A percentile compares a stretch with the other conserved stretches of the same genome.
phyloP scores from a whole-genome alignment of 371 early-diverging fungal species.

The Mortierella sp. region DNA sequence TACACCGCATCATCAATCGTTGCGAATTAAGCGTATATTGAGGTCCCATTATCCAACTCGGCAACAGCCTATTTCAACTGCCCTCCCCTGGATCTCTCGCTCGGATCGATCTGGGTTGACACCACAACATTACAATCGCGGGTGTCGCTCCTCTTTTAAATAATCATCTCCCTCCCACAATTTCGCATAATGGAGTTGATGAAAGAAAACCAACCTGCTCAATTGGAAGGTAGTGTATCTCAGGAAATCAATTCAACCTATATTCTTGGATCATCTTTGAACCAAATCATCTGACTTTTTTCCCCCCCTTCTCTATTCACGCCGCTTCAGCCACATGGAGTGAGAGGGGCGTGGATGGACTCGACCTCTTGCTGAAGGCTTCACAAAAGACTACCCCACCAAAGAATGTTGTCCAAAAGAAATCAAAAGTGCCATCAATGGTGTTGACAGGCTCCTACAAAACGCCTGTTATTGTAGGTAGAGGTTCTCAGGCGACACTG shows the following conservation, averaged over 20 bases:
- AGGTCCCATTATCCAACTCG: background rate
- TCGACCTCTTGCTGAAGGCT: slow-evolving; percentile 43
- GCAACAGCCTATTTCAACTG: background rate
- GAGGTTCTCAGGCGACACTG: slow-evolving; percentile 67
- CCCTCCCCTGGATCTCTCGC: background rate
- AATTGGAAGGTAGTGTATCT: slow-evolving; percentile 22
- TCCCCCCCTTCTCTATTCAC: background rate
- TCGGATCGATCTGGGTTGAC: background rate
- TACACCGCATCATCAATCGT: background rate
- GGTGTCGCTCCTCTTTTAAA: background rate
- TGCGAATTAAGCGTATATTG: too few relatives aligned
- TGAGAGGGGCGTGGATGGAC: slow-evolving; percentile 23
- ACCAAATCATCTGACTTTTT: background rate
- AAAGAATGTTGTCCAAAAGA: slow-evolving; percentile 19
- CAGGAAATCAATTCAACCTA: too few relatives aligned
- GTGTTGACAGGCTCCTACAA: slow-evolving; percentile 61
- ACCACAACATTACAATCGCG: background rate
- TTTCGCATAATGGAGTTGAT: slow-evolving; percentile 43
- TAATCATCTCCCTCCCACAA: background rate
- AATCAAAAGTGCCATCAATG: slow-evolving; percentile 34
- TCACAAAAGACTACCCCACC: slow-evolving; percentile 27
- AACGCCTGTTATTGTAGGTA: slow-evolving; percentile 65
- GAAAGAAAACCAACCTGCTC: slow-evolving; percentile 38
- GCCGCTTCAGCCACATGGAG: background rate
- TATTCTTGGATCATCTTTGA: background rate